Evolutionary conservation across 768 basidiomycete genomes (phyloP).

Genomic region (Tulasnella sp.): DNA sequence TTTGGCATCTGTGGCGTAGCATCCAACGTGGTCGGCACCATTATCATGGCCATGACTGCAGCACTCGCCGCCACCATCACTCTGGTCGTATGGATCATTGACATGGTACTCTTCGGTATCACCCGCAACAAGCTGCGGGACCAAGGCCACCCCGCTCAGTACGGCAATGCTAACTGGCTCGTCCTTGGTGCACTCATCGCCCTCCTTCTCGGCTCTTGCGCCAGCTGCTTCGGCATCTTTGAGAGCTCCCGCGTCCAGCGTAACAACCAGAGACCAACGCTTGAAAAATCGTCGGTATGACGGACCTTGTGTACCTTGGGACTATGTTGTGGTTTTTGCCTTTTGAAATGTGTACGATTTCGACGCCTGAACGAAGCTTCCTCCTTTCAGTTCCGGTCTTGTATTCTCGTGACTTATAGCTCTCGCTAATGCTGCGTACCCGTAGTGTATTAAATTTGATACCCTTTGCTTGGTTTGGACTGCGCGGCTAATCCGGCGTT

Average conservation of each 20-base stretch:
- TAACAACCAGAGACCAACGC: not conserved
- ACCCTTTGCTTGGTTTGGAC: not conserved
- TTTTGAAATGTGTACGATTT: not conserved
- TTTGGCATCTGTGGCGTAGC: slow-evolving; percentile 59
- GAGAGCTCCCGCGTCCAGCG: slow-evolving; percentile 43
- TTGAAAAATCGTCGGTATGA: not conserved
- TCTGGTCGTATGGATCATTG: slow-evolving; percentile 63
- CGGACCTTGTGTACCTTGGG: not conserved
- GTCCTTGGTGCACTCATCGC: slow-evolving; percentile 66
- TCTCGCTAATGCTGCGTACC: not conserved
- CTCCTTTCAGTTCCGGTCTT: not conserved
- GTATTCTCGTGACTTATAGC: not conserved
- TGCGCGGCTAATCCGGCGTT: not conserved
- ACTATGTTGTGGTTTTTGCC: not conserved
- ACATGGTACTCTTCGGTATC: slow-evolving; percentile 73
- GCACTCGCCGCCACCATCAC: slow-evolving; percentile 59
- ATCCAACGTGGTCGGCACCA: slow-evolving; percentile 62
- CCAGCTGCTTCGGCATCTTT: slow-evolving; percentile 56
- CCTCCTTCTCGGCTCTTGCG: slow-evolving; percentile 58
- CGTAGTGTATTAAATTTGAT: not conserved
- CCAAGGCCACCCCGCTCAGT: slow-evolving; percentile 37
- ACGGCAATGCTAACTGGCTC: slow-evolving; percentile 79
- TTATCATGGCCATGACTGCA: slow-evolving; percentile 64
- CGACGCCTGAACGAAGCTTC: not conserved
- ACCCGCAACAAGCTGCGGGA: slow-evolving; percentile 51